Evolutionary conservation across 2,329 filamentous ascomycete genomes (phyloP).

Genomic region (Penicillium janthinellum): DNA sequence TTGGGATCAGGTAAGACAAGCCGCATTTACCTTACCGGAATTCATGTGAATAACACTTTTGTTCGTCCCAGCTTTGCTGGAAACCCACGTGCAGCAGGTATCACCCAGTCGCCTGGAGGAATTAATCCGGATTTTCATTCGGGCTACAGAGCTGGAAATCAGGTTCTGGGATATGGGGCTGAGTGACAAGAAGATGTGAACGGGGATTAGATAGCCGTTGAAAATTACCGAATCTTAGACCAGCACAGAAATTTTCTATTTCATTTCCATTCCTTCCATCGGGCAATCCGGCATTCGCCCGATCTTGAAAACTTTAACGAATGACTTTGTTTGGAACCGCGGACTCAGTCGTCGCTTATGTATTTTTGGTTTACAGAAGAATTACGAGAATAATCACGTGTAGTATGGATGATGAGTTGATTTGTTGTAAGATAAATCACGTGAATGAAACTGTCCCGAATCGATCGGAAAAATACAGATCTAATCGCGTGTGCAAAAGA

Average conservation of each 20-base stretch:
- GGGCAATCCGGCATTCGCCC: neutral
- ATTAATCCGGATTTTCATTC: constrained; percentile 79
- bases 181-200: constrained; percentile 25
- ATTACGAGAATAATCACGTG: neutral
- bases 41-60: constrained; percentile 10
- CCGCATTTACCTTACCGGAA: neutral
- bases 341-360: neutral
- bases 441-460: neutral
- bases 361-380: neutral
- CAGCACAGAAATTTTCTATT: constrained; percentile 1
- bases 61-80: constrained; percentile 63
- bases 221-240: neutral
- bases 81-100: constrained; percentile 71
- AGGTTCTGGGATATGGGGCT: constrained; percentile 74
- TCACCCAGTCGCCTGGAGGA: constrained; percentile 78
- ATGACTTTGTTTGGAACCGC: constrained; percentile 5
- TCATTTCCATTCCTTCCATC: constrained; percentile 1
- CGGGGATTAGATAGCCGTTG: neutral
- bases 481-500: neutral
- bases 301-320: constrained; percentile 5
- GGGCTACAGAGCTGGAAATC: constrained; percentile 79
- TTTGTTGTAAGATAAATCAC: neutral
- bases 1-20: constrained; percentile 64
- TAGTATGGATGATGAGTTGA: no score
- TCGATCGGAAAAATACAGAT: neutral